Percentiles rank a stretch among this genome's conserved stretches.
These are phyloP conservation scores for Umbellularia californica DNA, from an alignment of 164 flowering plant species.

Conservation along the genomic window DNA sequence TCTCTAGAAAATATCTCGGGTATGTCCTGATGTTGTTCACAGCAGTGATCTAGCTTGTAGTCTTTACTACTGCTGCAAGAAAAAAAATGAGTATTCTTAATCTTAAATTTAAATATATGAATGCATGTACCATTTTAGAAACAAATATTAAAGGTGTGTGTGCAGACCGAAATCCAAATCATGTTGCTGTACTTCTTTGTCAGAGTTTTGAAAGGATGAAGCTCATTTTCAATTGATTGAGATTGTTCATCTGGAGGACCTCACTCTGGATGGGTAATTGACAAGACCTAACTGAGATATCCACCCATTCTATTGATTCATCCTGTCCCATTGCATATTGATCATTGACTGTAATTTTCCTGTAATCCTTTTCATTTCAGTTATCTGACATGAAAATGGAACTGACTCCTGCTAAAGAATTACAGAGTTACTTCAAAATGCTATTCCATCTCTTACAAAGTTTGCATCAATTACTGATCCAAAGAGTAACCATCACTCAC, in stretches of 20 bases:
- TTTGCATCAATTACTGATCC: too few species aligned
- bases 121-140: not conserved
- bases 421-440: too few species aligned
- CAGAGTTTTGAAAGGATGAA: not conserved
- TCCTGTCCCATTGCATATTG: not conserved
- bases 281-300: not conserved
- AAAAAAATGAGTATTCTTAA: not conserved
- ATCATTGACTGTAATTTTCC: too few species aligned
- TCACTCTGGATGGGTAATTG: not conserved
- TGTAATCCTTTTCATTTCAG: not conserved
- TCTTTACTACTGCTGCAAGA: conserved; percentile 35
- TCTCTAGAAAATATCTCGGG: conserved; percentile 40
- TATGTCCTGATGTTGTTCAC: conserved; percentile 41
- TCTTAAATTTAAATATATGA: not conserved
- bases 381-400: too few species aligned
- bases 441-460: too few species aligned
- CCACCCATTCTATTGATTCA: not conserved
- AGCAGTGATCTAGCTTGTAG: conserved; percentile 55
- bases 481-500: too few species aligned
- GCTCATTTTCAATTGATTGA: not conserved
- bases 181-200: not conserved
- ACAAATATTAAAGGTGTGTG: not conserved
- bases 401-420: too few species aligned
- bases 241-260: not conserved
- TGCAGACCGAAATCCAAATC: not conserved